Conservation (phyloP, 208 protist genomes). For the Trypanosoma mega region DNA sequence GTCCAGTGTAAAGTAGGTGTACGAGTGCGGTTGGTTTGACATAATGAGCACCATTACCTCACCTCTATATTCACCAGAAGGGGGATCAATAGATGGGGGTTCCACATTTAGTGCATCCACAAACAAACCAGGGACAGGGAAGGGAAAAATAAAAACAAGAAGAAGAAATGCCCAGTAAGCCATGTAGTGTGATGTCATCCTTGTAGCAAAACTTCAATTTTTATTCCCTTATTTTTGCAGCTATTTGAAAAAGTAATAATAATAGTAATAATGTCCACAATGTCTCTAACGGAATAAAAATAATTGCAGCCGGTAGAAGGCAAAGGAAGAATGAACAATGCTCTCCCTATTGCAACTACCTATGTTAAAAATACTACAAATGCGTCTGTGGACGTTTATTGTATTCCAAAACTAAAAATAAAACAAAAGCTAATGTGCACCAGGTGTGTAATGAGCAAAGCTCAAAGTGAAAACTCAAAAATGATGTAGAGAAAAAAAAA, state of each 20-base stretch:
- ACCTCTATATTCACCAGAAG: background rate
- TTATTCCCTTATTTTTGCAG: slow-evolving; percentile 4
- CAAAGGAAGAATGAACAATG: too few species aligned
- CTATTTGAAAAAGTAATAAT: slow-evolving; percentile 13
- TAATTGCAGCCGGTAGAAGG: too few species aligned
- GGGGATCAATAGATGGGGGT: slow-evolving; percentile 4
- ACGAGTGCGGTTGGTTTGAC: background rate
- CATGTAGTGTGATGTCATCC: background rate
- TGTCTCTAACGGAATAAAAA: too few species aligned
- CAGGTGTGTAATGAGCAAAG: too few species aligned
- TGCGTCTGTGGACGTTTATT: too few species aligned
- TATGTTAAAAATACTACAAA: too few species aligned
- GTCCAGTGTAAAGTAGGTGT: slow-evolving; percentile 10
- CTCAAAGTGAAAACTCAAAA: too few species aligned
- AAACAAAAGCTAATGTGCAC: too few species aligned
- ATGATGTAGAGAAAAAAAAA: too few species aligned
- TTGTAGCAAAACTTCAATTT: slow-evolving; percentile 3
- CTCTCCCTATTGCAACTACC: too few species aligned
- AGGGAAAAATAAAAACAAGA: slow-evolving; percentile 29
- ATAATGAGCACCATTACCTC: slow-evolving; percentile 10
- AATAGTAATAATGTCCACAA: slow-evolving; percentile 12
- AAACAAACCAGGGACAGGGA: slow-evolving; percentile 5
- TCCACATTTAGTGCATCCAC: background rate
- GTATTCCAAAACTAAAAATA: too few species aligned
- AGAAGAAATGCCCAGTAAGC: slow-evolving; percentile 9